phyloP scores from a whole-genome alignment of 225 moss, liverwort and hornwort species.

The Bryum argenteum region DNA sequence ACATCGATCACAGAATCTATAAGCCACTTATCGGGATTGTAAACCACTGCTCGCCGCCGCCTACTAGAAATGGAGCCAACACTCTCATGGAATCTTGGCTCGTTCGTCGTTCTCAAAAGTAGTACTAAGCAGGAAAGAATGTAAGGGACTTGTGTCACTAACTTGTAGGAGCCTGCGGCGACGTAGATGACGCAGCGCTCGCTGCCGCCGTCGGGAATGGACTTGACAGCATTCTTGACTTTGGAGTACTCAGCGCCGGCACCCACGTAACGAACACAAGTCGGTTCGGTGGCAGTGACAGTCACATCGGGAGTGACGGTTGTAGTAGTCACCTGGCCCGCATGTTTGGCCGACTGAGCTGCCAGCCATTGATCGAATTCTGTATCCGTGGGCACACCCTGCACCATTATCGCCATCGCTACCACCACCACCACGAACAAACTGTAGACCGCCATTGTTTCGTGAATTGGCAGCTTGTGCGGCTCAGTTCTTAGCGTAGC shows the following conservation, averaged over 20 bases:
- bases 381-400: neutral
- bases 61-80: too few relatives aligned
- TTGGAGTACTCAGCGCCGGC: constrained; percentile 28
- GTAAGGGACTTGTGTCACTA: neutral
- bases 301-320: neutral
- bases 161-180: constrained; percentile 30
- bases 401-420: constrained; percentile 1
- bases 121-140: too few relatives aligned
- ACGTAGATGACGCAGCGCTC: constrained; percentile 40
- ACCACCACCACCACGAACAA: constrained; percentile 22
- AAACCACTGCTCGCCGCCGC: too few relatives aligned
- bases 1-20: neutral
- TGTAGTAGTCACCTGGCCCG: rapidly evolving
- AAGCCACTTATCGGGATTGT: too few relatives aligned
- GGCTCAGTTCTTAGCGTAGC: constrained; percentile 4
- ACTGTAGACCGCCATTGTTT: constrained; percentile 32
- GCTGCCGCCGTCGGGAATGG: constrained; percentile 32
- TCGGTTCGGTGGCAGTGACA: neutral
- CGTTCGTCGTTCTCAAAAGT: too few relatives aligned
- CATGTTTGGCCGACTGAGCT: neutral
- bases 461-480: constrained; percentile 3
- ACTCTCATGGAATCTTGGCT: too few relatives aligned
- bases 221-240: constrained; percentile 36
- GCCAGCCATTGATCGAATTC: constrained; percentile 1
- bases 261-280: constrained; percentile 36